Evolutionary conservation across 2,329 filamentous ascomycete species (phyloP).

Genomic region (Trichoderma lentiforme): DNA sequence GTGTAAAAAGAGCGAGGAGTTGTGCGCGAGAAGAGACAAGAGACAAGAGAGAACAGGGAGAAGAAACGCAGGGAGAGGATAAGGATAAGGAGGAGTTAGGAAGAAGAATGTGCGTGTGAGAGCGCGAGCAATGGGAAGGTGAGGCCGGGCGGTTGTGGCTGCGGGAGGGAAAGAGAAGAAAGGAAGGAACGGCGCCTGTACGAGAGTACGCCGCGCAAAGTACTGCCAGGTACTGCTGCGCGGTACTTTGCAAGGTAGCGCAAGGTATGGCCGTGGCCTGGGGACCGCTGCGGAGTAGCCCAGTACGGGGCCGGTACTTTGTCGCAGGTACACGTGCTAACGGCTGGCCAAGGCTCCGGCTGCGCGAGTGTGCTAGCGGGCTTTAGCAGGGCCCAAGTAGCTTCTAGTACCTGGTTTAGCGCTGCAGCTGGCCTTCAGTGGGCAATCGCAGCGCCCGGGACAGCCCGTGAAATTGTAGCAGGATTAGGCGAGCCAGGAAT

Average conservation of each 20-base stretch:
- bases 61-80: constrained; percentile 18
- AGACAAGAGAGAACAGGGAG: background rate
- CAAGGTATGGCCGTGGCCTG: background rate
- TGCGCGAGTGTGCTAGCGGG: background rate
- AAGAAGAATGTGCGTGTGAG: constrained; percentile 10
- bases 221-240: background rate
- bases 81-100: constrained; percentile 22
- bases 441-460: background rate
- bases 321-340: constrained; percentile 3
- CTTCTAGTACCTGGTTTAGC: background rate
- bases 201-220: background rate
- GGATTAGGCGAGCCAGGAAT: background rate
- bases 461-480: background rate
- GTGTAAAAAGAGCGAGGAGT: constrained; percentile 8
- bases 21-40: background rate
- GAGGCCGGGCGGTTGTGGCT: constrained; percentile 14
- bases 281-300: background rate
- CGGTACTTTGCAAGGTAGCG: background rate
- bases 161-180: constrained; percentile 13
- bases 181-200: background rate
- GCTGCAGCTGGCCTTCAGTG: background rate
- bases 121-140: constrained; percentile 6
- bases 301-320: background rate
- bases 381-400: background rate
- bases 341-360: background rate